These are phyloP conservation scores for Flagelloscypha sp. DNA, from an alignment of 768 basidiomycete genomes.

Conservation along the genomic window DNA sequence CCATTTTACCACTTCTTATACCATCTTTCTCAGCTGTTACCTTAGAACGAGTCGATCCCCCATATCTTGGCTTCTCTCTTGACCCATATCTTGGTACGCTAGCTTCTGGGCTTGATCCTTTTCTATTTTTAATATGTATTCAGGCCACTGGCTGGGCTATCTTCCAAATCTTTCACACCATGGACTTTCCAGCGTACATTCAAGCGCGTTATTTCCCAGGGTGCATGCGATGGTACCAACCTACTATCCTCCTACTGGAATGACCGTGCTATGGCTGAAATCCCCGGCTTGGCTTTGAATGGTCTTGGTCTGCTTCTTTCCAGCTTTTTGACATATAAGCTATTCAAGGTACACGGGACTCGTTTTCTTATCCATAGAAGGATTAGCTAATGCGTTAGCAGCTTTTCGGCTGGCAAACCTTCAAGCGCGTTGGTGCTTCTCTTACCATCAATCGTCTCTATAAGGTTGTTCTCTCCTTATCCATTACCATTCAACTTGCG, in stretches of 20 bases:
- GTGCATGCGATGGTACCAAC: conserved; percentile 49
- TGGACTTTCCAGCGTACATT: conserved; percentile 50
- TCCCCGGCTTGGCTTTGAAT: conserved; percentile 57
- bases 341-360: conserved; percentile 50
- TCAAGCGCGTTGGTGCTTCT: conserved; percentile 78
- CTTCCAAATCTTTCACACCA: conserved; percentile 57
- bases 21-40: conserved; percentile 17
- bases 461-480: conserved; percentile 60
- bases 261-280: conserved; percentile 50
- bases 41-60: conserved; percentile 72
- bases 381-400: conserved; percentile 16
- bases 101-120: no score
- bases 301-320: conserved; percentile 51
- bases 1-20: conserved; percentile 21
- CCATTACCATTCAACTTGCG: conserved; percentile 67
- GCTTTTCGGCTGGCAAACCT: conserved; percentile 82
- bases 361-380: neutral
- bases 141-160: conserved; percentile 66
- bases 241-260: conserved; percentile 63
- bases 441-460: conserved; percentile 66
- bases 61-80: conserved; percentile 68
- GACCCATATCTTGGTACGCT: conserved; percentile 64
- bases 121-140: no score
- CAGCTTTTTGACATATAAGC: conserved; percentile 59
- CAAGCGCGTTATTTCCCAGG: conserved; percentile 46